Conservation (phyloP, 352 stramenopile genomes). For the Globisporangium viniferum region DNA sequence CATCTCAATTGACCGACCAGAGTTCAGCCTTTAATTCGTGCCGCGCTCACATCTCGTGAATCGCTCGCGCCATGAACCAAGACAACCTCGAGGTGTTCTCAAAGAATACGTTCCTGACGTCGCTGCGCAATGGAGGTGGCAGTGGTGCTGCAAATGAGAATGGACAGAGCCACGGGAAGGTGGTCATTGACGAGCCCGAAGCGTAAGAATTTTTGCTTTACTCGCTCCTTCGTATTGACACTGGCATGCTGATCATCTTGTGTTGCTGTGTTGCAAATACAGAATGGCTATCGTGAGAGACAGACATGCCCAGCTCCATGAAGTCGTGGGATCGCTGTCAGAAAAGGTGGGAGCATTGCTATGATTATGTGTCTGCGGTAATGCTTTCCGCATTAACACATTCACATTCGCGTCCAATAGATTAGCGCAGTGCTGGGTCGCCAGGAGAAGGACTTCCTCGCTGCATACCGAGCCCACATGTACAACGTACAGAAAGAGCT, state of each 20-base stretch:
- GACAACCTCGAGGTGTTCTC: constrained; percentile 61
- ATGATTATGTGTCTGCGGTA: not conserved
- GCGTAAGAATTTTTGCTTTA: constrained; percentile 25
- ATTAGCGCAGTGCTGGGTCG: constrained; percentile 87
- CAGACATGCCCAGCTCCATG: constrained; percentile 75
- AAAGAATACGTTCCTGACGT: constrained; percentile 81
- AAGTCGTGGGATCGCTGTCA: constrained; percentile 77
- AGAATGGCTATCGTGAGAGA: constrained; percentile 81
- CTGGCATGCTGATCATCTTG: not conserved
- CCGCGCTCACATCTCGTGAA: not conserved
- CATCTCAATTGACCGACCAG: not conserved
- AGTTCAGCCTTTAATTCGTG: not conserved
- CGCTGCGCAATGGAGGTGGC: constrained; percentile 42
- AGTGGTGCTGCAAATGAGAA: constrained; percentile 12
- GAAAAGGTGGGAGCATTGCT: constrained; percentile 49
- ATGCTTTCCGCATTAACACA: not conserved
- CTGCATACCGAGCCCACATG: constrained; percentile 93
- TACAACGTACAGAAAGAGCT: constrained; percentile 95
- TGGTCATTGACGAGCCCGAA: constrained; percentile 36
- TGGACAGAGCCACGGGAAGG: constrained; percentile 11
- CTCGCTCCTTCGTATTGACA: not conserved
- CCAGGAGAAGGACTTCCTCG: constrained; percentile 92
- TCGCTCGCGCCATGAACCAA: constrained; percentile 29
- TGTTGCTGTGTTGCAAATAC: not conserved
- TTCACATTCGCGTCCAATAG: constrained; percentile 14